A percentile compares a stretch with the other conserved stretches of the same genome.
Evolutionary conservation across 768 basidiomycete species (phyloP).

Genomic region (Lentinula sp.): DNA sequence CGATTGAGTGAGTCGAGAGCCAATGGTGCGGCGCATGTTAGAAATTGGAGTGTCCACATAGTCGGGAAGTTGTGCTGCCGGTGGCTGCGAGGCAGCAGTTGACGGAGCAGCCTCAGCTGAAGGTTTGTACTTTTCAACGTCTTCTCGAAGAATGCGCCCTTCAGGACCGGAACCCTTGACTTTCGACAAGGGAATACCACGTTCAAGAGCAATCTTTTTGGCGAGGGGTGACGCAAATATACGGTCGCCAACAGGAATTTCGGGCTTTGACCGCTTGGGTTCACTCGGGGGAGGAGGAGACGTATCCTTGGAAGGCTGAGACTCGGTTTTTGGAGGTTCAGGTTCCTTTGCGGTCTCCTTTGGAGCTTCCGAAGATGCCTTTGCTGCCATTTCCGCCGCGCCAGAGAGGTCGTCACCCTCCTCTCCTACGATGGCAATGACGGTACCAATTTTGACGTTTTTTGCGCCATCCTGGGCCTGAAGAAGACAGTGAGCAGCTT

Average conservation of each 20-base stretch:
- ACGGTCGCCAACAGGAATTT: conserved; percentile 63
- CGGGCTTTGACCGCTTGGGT: conserved; percentile 39
- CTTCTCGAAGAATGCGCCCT: conserved; percentile 90
- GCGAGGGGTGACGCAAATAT: conserved; percentile 96
- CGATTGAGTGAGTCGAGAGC: conserved; percentile 81
- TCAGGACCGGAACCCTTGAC: conserved; percentile 92
- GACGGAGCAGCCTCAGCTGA: conserved; percentile 33
- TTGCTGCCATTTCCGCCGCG: conserved; percentile 65
- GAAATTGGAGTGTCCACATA: conserved; percentile 88
- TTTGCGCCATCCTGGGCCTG: conserved; percentile 85
- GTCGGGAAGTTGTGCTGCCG: conserved; percentile 54
- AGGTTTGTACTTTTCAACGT: conserved; percentile 86
- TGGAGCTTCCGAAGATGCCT: conserved; percentile 45
- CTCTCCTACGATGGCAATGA: conserved; percentile 90
- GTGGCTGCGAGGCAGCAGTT: conserved; percentile 34
- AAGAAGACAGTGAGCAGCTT: conserved; percentile 4
- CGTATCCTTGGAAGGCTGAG: conserved; percentile 21
- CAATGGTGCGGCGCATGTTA: conserved; percentile 95
- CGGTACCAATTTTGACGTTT: conserved; percentile 76
- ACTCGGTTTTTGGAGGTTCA: conserved; percentile 35
- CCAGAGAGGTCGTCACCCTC: conserved; percentile 92
- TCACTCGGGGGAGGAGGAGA: conserved; percentile 22
- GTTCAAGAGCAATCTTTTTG: conserved; percentile 94
- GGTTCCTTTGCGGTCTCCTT: conserved; percentile 25
- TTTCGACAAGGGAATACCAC: conserved; percentile 83